Evolutionary conservation across 768 basidiomycete genomes (phyloP).

Genomic region (Naganishia vishniacii): DNA sequence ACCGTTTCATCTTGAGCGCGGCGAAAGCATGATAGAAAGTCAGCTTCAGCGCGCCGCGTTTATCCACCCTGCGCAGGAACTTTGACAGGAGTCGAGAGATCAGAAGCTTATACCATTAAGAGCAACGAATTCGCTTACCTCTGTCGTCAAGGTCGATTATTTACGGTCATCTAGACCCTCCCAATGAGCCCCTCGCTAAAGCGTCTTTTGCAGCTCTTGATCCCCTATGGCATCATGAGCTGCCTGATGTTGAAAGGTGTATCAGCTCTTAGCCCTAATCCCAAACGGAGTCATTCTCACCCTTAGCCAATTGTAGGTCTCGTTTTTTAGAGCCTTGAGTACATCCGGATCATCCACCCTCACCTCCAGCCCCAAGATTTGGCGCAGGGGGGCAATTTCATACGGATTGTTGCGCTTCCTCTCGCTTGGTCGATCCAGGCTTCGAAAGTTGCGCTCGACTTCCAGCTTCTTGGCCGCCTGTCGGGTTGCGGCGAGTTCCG

Average conservation of each 20-base stretch:
- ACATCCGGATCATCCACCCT: neutral
- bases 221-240: neutral
- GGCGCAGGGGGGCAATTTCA: neutral
- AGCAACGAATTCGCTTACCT: neutral
- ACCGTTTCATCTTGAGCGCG: neutral
- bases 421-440: neutral
- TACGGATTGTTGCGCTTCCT: conserved; percentile 5
- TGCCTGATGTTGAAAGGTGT: neutral
- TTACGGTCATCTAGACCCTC: neutral
- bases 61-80: neutral
- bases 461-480: too few relatives aligned
- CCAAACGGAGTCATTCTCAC: too few relatives aligned
- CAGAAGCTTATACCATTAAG: neutral
- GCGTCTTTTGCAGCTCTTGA: neutral
- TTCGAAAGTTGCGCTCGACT: neutral
- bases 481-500: too few relatives aligned
- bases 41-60: neutral
- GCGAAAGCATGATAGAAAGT: neutral
- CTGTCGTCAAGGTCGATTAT: neutral
- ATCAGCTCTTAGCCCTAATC: too few relatives aligned
- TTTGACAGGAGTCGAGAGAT: neutral
- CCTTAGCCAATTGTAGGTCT: neutral
- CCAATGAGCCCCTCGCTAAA: conserved; percentile 1
- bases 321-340: neutral
- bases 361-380: neutral